phyloP scores from a whole-genome alignment of 148 eudicot species.

The Euryodendron excelsum region DNA sequence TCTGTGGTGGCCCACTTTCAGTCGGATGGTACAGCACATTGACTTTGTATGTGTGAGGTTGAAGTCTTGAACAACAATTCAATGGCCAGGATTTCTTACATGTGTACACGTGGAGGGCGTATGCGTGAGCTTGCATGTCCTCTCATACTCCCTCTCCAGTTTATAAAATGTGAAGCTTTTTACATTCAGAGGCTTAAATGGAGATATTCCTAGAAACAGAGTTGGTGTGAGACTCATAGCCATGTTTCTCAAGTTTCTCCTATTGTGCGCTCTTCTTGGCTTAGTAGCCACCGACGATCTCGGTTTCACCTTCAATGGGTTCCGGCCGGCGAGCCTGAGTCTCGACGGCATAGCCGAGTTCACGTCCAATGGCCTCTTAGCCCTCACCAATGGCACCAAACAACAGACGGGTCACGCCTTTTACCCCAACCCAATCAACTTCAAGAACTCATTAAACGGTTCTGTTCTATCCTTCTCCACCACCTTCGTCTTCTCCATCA shows the following conservation, averaged over 20 bases:
- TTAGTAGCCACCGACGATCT: not conserved
- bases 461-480: conserved; percentile 55
- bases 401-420: conserved; percentile 49
- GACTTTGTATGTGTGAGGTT: no score
- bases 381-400: conserved; percentile 45
- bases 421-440: conserved; percentile 42
- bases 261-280: not conserved
- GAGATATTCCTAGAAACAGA: no score
- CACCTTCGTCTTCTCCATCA: conserved; percentile 49
- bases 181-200: no score
- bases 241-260: not conserved
- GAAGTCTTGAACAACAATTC: no score
- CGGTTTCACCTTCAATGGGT: conserved; percentile 43
- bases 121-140: no score
- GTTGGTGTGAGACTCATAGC: not conserved
- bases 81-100: no score
- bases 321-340: conserved; percentile 30
- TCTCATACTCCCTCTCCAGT: no score
- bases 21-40: no score
- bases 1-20: no score
- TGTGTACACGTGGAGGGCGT: no score
- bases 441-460: conserved; percentile 31
- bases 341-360: conserved; percentile 46
- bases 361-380: conserved; percentile 37
- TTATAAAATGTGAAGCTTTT: no score